Percentiles rank a stretch among this genome's conserved stretches.
Evolutionary conservation across 208 protist genomes (phyloP).

Genomic region (Herpetomonas samuelpessoai): DNA sequence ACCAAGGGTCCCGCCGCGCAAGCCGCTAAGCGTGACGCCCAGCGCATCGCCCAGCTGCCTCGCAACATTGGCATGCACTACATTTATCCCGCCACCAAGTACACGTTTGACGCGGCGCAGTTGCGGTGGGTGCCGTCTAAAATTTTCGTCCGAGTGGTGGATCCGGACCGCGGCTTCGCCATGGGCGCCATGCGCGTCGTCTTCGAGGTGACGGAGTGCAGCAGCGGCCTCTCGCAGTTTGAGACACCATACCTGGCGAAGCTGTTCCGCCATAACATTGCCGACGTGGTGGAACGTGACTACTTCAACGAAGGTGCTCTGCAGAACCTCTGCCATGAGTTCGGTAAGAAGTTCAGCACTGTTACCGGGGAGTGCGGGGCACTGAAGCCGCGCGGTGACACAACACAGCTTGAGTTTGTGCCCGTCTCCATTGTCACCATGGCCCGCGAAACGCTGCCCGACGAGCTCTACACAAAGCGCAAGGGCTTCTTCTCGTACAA

Average conservation of each 20-base stretch:
- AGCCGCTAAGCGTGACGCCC: neutral
- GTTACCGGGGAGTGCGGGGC: constrained; percentile 11
- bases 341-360: constrained; percentile 54
- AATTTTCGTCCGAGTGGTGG: constrained; percentile 41
- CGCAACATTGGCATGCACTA: constrained; percentile 10
- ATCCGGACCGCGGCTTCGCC: constrained; percentile 35
- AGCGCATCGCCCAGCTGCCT: neutral
- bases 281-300: constrained; percentile 61
- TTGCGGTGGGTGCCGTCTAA: constrained; percentile 26
- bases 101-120: constrained; percentile 39
- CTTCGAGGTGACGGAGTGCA: constrained; percentile 62
- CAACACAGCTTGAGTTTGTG: constrained; percentile 28
- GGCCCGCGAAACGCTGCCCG: constrained; percentile 31
- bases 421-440: constrained; percentile 43
- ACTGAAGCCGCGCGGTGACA: constrained; percentile 18
- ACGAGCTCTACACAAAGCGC: constrained; percentile 24
- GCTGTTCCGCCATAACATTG: constrained; percentile 62
- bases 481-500: constrained; percentile 71
- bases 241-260: constrained; percentile 57
- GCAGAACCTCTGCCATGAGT: constrained; percentile 58
- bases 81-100: constrained; percentile 45
- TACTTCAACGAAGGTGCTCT: constrained; percentile 68
- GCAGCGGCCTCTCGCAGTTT: constrained; percentile 15
- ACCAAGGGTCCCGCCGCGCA: neutral
- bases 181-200: constrained; percentile 77